Conservation (phyloP, 2,329 filamentous ascomycete species). For the Paecilomyces sp. region DNA sequence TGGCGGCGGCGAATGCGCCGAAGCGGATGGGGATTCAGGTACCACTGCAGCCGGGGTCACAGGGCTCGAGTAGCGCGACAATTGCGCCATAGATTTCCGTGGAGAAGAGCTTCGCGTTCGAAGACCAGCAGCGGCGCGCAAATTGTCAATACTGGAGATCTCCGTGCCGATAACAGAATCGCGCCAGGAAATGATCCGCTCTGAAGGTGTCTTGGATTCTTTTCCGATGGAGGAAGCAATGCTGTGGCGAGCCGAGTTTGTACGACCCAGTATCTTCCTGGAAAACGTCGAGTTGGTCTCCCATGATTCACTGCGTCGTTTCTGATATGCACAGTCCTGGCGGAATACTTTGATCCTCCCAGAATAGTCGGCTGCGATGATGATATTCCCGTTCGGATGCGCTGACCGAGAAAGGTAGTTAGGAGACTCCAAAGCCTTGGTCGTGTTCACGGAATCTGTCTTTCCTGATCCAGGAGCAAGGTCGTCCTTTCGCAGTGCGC, state of each 20-base stretch:
- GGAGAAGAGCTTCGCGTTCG: constrained; percentile 43
- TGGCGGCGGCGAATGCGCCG: constrained; percentile 19
- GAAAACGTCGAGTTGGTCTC: constrained; percentile 73
- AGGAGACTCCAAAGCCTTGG: constrained; percentile 60
- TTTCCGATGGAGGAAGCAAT: constrained; percentile 40
- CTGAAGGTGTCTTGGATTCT: constrained; percentile 49
- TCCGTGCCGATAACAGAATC: constrained; percentile 57
- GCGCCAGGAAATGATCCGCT: constrained; percentile 84
- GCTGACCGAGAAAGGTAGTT: constrained; percentile 68
- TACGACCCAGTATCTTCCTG: constrained; percentile 51
- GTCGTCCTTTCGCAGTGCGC: constrained; percentile 23
- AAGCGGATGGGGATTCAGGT: constrained; percentile 18
- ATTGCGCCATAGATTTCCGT: constrained; percentile 30
- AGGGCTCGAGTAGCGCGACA: constrained; percentile 16
- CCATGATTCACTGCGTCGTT: constrained; percentile 69
- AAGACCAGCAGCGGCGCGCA: constrained; percentile 14
- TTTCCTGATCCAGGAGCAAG: constrained; percentile 24
- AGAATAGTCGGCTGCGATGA: constrained; percentile 81
- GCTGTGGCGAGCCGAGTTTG: constrained; percentile 51
- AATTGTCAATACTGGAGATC: constrained; percentile 41
- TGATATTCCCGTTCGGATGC: constrained; percentile 79
- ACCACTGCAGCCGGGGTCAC: constrained; percentile 16
- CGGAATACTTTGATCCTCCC: constrained; percentile 91
- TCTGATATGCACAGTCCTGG: constrained; percentile 82
- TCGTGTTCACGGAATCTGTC: constrained; percentile 24